Evolutionary conservation across 768 basidiomycete genomes (phyloP), one percentile per base, ranked within the genome.

Genomic region (Hydnomerulius pinastri): DNA sequence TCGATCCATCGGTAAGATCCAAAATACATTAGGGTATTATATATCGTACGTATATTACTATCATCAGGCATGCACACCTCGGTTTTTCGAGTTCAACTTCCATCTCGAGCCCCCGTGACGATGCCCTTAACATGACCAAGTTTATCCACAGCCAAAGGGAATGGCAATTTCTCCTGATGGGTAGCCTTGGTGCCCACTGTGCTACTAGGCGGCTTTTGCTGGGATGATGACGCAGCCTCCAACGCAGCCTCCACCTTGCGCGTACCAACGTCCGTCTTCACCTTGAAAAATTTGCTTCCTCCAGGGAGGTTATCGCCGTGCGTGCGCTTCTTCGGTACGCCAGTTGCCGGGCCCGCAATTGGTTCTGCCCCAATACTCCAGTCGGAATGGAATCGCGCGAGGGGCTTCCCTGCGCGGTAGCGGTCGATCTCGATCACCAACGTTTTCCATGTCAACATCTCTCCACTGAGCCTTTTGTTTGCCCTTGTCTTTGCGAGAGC

Each of bases 61-160:
- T 35, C 4, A 35, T 6, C n/a, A 9, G 6, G 48, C 46, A 40
- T 32, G 49, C 28, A 18, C 23, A 13, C 46, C 10, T 66, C 51
- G 67, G 29, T 62, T 67, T 36, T 64, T 67, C 32, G 67, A 67
- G 37, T 65, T 67, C 35, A 67, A n/a, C 40, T 44, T 69, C 43
- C 54, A 66, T 35, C 63, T 61, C 33, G 66, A 53, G n/a, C 66
- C 66, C n/a, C 56, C 5, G 21, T 42, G 45, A 63, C 55, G 10
- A 48, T 12, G 9, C 68, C 63, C 43, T 55, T 56, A 46, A 66
- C 8, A 48, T 13, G 63, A 7, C 68, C 66, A 1, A 40, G 53
- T 11, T 46, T 38, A 38, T 69, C 68, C 27, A 69, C 37, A 4
- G 27, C 50, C 36, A 68, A 51, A 11, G 61, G 53, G 8, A 46